Base-by-base conservation (phyloP, 345 rosid species). In the Salix caprea region DNA sequence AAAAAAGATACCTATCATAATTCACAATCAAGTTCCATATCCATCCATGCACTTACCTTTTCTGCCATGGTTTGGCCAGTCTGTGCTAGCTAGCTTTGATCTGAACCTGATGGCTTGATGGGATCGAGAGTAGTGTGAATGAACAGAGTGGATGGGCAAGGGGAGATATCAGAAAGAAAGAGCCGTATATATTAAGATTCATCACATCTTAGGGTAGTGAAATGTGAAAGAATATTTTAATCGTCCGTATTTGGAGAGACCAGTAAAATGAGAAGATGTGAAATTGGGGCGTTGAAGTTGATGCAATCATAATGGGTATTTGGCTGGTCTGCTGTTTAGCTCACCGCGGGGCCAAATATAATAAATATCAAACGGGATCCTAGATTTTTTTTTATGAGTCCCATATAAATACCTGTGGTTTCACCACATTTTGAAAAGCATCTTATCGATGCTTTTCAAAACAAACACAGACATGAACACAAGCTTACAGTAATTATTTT, bases 401-500 rank as follows among this genome's bases (percentile, higher is more conserved):
- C 37, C 7, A 36, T 1, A 2, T 36, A 36, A 36, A 36, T 36
- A 5, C 7, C 0, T 36, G 37, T 0, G 7, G 1, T 36, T 36
- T 5, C 7, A 36, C 1, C 0, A 1, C 0, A 5, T 36, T 36
- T 36, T 5, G 7, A 36, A 36, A 36, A 36, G 1, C 7, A 36
- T 36, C 0, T 36, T 36, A 1, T 36, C 7, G 7, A 36, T 36
- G 37, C 7, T 36, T 36, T 36, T 36, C 37, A 36, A 36, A 36
- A 36, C 6, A 6, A 34, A 34, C 6, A 0, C 36, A 34, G 0
- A 34, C 36, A 34, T 5, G 37, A 36, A 36, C 37, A 36, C 7
- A 5, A 36, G 7, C 37, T 91, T 91, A 90, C 96, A 91, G 65
- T 93, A 93, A 81, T 90, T 91, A 82, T 89, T 73, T 72, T 91